These are phyloP conservation scores for Blepharisma stoltei DNA, from an alignment of 73 alveolate genomes.

Conservation along the genomic window DNA sequence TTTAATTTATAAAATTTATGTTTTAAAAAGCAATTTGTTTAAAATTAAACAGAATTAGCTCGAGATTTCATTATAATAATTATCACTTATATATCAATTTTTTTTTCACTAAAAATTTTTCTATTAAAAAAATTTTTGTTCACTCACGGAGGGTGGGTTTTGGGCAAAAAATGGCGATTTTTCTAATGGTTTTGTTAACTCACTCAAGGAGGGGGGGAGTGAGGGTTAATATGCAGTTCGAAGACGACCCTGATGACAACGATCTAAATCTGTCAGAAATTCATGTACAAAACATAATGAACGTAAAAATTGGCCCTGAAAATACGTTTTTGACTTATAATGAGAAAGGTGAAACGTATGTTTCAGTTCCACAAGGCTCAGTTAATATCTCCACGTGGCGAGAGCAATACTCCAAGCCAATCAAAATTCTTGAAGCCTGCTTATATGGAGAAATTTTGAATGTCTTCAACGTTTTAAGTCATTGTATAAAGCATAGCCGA, in stretches of 20 bases:
- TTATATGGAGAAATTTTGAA: background rate
- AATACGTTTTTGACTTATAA: background rate
- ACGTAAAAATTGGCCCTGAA: background rate
- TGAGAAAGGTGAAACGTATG: slow-evolving; percentile 7
- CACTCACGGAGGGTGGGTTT: no score
- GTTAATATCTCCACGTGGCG: slow-evolving; percentile 2
- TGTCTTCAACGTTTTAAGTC: background rate
- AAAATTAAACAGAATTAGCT: no score
- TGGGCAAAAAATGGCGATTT: no score
- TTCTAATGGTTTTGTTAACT: no score
- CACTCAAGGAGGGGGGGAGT: no score
- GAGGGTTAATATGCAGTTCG: slow-evolving; percentile 23
- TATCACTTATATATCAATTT: no score
- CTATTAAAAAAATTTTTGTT: no score
- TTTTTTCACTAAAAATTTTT: no score
- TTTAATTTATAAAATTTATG: no score
- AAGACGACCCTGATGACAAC: slow-evolving; percentile 21
- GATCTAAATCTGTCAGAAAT: slow-evolving; percentile 17
- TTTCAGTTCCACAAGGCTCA: background rate
- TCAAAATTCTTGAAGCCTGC: slow-evolving; percentile 1
- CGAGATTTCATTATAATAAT: no score
- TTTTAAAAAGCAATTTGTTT: no score
- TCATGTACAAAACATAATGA: slow-evolving; percentile 26
- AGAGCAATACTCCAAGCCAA: background rate
- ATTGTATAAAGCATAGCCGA: background rate